Base-by-base conservation (phyloP, 805 yeast species). In the Ogataea nitratoaversa region DNA sequence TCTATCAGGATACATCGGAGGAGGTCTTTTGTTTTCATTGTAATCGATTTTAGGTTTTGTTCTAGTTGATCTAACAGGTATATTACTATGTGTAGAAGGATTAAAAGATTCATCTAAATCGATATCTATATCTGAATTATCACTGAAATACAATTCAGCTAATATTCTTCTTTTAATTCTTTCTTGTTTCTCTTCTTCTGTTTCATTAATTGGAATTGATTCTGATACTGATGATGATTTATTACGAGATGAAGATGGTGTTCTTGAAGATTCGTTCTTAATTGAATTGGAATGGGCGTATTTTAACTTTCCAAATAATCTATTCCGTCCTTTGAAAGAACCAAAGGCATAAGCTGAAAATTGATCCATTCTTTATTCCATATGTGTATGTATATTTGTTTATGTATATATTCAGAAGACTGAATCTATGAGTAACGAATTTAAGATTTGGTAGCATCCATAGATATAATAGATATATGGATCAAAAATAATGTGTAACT, bases 71-170 rank as follows among this genome's bases (percentile, higher is more conserved):
- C 60, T 44, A 7, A 28, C n/a, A n/a, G n/a, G n/a, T n/a, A n/a
- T 35, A n/a, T 38, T 43, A 6, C 42, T 36, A 12, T n/a, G n/a
- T n/a, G n/a, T n/a, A n/a, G n/a, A n/a, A n/a, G n/a, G n/a, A n/a
- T n/a, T n/a, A n/a, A n/a, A n/a, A n/a, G n/a, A n/a, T n/a, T n/a
- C n/a, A n/a, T n/a, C n/a, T 4, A 41, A 36, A 5, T 46, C 49
- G 22, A 52, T 55, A 13, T 49, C 54, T 27, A 43, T 38, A 37
- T 52, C 54, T 8, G 54, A 52, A 32, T 49, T 49, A 38, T 55
- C 60, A 20, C 54, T 46, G 40, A 53, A 50, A 34, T 52, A 52
- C 17, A 55, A 36, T 16, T 53, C 50, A n/a, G 44, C 40, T 28
- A 48, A 33, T 24, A 55, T 32, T 13, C 54, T 28, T 34, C 50